phyloP scores from a whole-genome alignment of 371 early-diverging fungal species.

The Rhizopus microsporus region DNA sequence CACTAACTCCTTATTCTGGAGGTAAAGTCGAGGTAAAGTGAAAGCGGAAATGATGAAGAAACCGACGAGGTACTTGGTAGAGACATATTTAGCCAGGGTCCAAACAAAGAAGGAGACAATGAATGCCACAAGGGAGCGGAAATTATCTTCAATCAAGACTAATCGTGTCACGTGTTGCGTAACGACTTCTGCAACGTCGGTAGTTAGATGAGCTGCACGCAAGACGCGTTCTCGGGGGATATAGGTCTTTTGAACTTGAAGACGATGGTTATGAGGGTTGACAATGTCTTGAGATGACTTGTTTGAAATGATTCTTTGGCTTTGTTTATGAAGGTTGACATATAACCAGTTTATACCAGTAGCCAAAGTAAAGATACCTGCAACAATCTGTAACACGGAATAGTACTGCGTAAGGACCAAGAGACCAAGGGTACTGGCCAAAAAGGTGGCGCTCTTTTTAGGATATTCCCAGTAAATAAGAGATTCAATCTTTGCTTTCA shows the following conservation, averaged over 20 bases:
- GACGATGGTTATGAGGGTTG: slow-evolving; percentile 47
- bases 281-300: slow-evolving; percentile 39
- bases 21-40: slow-evolving; percentile 53
- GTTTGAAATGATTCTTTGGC: slow-evolving; percentile 39
- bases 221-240: slow-evolving; percentile 45
- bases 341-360: slow-evolving; percentile 56
- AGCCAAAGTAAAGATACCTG: slow-evolving; percentile 49
- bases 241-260: slow-evolving; percentile 29
- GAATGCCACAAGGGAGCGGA: slow-evolving; percentile 49
- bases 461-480: slow-evolving; percentile 62
- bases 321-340: slow-evolving; percentile 54
- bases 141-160: slow-evolving; percentile 56
- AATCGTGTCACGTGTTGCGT: slow-evolving; percentile 52
- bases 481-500: slow-evolving; percentile 46
- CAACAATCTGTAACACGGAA: slow-evolving; percentile 56
- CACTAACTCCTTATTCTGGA: slow-evolving; percentile 53
- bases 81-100: slow-evolving; percentile 58
- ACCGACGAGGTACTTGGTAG: slow-evolving; percentile 56
- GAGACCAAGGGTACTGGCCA: slow-evolving; percentile 34
- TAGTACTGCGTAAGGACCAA: slow-evolving; percentile 55
- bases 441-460: slow-evolving; percentile 38
- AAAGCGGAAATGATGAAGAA: slow-evolving; percentile 50
- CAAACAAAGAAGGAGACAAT: slow-evolving; percentile 53
- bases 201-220: slow-evolving; percentile 36
- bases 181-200: slow-evolving; percentile 51